Evolutionary conservation across 1,284 basidiomycete genomes (phyloP).

Genomic region (Ceratobasidium sp.): DNA sequence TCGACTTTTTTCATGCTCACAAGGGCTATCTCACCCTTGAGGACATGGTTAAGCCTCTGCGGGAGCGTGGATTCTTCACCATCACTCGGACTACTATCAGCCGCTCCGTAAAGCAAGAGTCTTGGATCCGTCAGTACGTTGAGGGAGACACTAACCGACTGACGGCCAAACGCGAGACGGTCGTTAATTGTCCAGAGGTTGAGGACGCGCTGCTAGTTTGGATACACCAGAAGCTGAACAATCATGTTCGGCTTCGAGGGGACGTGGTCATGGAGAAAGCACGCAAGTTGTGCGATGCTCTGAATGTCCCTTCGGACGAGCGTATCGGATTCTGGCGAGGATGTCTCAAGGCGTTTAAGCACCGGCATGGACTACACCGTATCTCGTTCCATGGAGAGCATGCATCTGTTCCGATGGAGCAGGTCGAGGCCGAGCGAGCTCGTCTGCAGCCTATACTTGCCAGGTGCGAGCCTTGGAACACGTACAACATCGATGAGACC

Average conservation of each 20-base stretch:
- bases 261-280: slow-evolving; percentile 8
- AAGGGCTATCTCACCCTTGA: background rate
- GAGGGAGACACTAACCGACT: background rate
- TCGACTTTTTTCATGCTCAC: slow-evolving; percentile 4
- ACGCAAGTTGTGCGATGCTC: background rate
- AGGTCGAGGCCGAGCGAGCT: background rate
- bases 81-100: slow-evolving; percentile 15
- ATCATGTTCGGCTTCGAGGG: background rate
- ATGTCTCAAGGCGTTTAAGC: slow-evolving; percentile 17
- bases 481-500: slow-evolving; percentile 60
- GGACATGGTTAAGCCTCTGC: slow-evolving; percentile 7
- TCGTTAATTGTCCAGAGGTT: slow-evolving; percentile 55
- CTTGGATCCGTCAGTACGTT: slow-evolving; percentile 8
- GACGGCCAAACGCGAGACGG: background rate
- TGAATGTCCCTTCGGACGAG: background rate
- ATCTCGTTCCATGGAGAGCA: slow-evolving; percentile 53
- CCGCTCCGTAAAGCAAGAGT: slow-evolving; percentile 1
- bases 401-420: background rate
- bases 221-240: slow-evolving; percentile 55
- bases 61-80: background rate
- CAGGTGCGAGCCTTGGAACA: slow-evolving; percentile 52
- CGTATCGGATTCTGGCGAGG: slow-evolving; percentile 12
- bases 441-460: slow-evolving; percentile 13
- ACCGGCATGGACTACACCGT: slow-evolving; percentile 49
- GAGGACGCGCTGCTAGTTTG: slow-evolving; percentile 57